Base-by-base conservation (phyloP, 2,329 filamentous ascomycete genomes). In the Arthrobotrys sinensis region DNA sequence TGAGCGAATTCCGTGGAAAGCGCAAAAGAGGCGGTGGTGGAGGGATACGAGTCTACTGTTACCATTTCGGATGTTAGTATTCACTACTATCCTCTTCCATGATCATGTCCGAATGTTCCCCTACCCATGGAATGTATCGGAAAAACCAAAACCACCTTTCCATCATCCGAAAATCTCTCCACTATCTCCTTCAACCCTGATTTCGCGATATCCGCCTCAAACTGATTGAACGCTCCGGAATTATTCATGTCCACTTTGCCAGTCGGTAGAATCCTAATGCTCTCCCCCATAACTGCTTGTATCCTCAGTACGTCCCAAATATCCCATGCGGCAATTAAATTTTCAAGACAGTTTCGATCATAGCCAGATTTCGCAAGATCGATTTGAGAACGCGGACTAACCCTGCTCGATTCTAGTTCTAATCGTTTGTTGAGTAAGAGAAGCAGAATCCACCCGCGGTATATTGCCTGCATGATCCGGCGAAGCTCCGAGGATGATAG, bases 391-490 rank as follows among this genome's bases (percentile, higher is more conserved):
- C n/a, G 16, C 34, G 24, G 1, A 63, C 4, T 5, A n/a, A 24
- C 28, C 36, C 1, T n/a, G 14, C 8, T 57, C 11, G 7, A 8
- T n/a, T 60, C 34, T 4, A 19, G n/a, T 28, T 43, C 21, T 12
- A 60, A 32, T 10, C 55, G 53, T 19, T 46, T 52, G 55, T 64
- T 24, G 36, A 69, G 36, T 24, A 76, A 21, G n/a, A 77, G 40
- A 8, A 77, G 46, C 28, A 77, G 45, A 7, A 16, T 70, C 72
- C 72, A 77, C 16, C 72, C 65, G 7, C 72, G 45, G 16, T 77
- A 77, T 52, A 77, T 21, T 14, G 65, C 60, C 19, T 16, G 46
- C n/a, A 55, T 66, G 21, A 69, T 65, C 14, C 72, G 66, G 12
- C 19, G 36, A 7, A 70, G 21, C 14, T 77, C 72, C 1, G 55